Evolutionary conservation across 352 stramenopile genomes (phyloP).

Genomic region (Globisporangium paddicum): DNA sequence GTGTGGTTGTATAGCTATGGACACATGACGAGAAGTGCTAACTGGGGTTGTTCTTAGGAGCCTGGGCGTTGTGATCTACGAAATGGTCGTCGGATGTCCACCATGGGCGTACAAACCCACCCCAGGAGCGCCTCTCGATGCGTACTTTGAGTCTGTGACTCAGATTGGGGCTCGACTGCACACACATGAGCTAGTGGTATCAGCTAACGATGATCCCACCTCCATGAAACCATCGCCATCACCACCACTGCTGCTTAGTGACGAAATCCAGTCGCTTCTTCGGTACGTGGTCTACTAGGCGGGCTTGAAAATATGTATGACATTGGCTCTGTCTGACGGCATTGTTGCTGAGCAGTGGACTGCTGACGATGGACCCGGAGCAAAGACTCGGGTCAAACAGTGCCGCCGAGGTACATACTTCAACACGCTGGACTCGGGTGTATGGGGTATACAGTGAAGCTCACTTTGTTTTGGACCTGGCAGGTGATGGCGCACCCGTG

Average conservation of each 20-base stretch:
- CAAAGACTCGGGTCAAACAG: slow-evolving; percentile 40
- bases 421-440: no score
- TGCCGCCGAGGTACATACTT: slow-evolving; percentile 26
- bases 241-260: slow-evolving; percentile 4
- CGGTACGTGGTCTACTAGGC: slow-evolving; percentile 14
- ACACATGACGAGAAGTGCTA: not conserved
- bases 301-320: not conserved
- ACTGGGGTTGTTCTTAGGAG: slow-evolving; percentile 26
- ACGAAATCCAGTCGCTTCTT: slow-evolving; percentile 25
- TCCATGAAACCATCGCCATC: not conserved
- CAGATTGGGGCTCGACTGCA: not conserved
- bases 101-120: slow-evolving; percentile 67
- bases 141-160: slow-evolving; percentile 35
- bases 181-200: not conserved
- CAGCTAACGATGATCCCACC: not conserved
- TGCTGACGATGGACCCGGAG: slow-evolving; percentile 29
- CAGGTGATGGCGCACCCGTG: slow-evolving; percentile 62
- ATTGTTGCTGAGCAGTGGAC: slow-evolving; percentile 9
- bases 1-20: not conserved
- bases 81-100: slow-evolving; percentile 59
- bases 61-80: slow-evolving; percentile 67
- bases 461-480: not conserved
- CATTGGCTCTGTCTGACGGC: not conserved
- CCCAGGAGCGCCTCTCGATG: slow-evolving; percentile 12
- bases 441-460: no score